Base-by-base conservation (phyloP, 768 basidiomycete genomes). In the Leccinum subgranulosum region DNA sequence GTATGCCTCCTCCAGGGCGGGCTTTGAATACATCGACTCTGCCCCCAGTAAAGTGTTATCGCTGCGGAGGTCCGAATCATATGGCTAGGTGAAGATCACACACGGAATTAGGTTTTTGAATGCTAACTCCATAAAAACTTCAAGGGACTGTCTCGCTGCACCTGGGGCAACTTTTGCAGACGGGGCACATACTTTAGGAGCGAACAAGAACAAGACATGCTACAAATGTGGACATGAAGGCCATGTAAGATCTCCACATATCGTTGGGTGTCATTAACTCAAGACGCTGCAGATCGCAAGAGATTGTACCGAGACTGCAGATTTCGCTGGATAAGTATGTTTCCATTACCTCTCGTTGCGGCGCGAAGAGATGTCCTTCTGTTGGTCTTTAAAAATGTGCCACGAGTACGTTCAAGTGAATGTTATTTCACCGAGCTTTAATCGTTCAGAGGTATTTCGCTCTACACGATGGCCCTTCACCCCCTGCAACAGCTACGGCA, bases 151-250 rank as follows among this genome's bases (percentile, higher is more conserved):
- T 66, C 85, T 92, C 60, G 92, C 92, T 56, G 72, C 88, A 33
- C 82, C 86, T 48, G 85, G 86, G 23, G 74, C 81, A 21, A 76
- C 79, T 25, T 70, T 76, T 21, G 70, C 76, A 46, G 81, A 81
- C 46, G 77, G 78, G 36, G 77, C 76, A 31, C 71, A 79, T 14
- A 51, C 62, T 27, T 60, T 56, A 10, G 78, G 78, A 45, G 72
- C 75, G 55, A 83, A 79, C 71, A 89, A 84, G 75, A 83, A 69
- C 60, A 93, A 88, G 77, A 90, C 88, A 52, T 94, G 92, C 70
- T 94, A 90, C 76, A 92, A 90, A 68, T 94, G 92, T 66, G 87
- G 90, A 68, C 84, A 86, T 71, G 88, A 90, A 71, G 92, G 92
- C 61, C 91, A 94, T 77, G 91, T 93, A 69, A 73, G 89, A 77